Evolutionary conservation across 2,329 filamentous ascomycete genomes (phyloP), one percentile per base, ranked within the genome.

Genomic region (Trichophaea hybrida): DNA sequence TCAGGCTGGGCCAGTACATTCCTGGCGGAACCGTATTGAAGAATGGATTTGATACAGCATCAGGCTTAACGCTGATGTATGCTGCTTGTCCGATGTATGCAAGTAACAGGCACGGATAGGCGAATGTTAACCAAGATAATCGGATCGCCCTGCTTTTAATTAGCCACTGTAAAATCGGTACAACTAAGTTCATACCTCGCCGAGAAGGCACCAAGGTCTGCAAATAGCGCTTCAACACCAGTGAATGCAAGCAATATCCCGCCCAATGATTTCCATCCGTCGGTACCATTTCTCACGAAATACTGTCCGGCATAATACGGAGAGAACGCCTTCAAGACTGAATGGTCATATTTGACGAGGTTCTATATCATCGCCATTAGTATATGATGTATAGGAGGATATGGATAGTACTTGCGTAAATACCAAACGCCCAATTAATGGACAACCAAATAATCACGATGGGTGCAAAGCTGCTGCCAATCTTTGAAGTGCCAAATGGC

Each of bases 241-340:
- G 86, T 89, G 67, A 90, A 89, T 2, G 82, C 79, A 7, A 90
- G 77, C 1, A 90, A 71, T 17, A 89, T 79, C 4, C 86, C 85
- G n/a, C 82, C 83, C 1, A 87, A 75, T 60, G 77, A 79, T 60
- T 74, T 75, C 83, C 83, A 86, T 0, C 80, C 83, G 4, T 78
- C 74, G 2, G 77, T 74, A 57, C 76, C 75, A 66, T 84, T 81
- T 12, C 79, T 75, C 17, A 78, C 70, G 43, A 86, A 75, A 68
- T 81, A 86, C 2, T 74, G 69, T 59, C 83, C 79, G 2, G 81
- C 82, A 60, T 77, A 84, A 62, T 77, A 78, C 0, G 79, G 79
- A 43, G 73, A 78, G 63, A 81, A 81, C 0, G 79, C 79, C 67
- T 77, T 72, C 33, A 81, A 71, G 0, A 82, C 78, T 1, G 75